Evolutionary conservation across 176 grass and related monocot species (phyloP).

Genomic region (Oryza longistaminata): DNA sequence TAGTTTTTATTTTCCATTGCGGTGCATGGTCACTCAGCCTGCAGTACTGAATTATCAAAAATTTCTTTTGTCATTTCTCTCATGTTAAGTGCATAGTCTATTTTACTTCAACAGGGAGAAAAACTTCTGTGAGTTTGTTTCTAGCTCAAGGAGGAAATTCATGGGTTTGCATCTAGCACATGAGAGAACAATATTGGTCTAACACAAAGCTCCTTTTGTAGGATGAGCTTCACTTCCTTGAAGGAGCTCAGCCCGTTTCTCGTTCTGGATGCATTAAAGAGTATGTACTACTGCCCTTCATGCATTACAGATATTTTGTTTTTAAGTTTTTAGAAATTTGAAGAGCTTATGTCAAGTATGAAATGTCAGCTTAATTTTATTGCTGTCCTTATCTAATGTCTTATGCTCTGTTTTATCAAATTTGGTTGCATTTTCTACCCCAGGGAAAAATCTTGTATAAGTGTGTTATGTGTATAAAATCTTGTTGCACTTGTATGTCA

Average conservation of each 20-base stretch:
- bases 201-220: conserved; percentile 33
- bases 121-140: too few species aligned
- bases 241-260: conserved; percentile 86
- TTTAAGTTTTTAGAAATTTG: not conserved
- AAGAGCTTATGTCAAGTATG: not conserved
- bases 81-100: not conserved
- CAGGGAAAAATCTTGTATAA: not conserved
- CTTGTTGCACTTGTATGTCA: not conserved
- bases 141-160: not conserved
- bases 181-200: not conserved
- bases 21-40: too few species aligned
- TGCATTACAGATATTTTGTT: not conserved
- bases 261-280: conserved; percentile 95
- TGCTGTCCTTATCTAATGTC: not conserved
- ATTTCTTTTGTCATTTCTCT: not conserved
- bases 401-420: not conserved
- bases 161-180: not conserved
- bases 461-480: not conserved
- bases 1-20: too few species aligned
- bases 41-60: too few species aligned
- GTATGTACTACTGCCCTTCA: conserved; percentile 44
- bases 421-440: not conserved
- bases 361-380: not conserved
- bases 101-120: not conserved
- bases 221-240: conserved; percentile 87